Base-by-base conservation (phyloP, 768 basidiomycete genomes). In the Pisolithus sp. region DNA sequence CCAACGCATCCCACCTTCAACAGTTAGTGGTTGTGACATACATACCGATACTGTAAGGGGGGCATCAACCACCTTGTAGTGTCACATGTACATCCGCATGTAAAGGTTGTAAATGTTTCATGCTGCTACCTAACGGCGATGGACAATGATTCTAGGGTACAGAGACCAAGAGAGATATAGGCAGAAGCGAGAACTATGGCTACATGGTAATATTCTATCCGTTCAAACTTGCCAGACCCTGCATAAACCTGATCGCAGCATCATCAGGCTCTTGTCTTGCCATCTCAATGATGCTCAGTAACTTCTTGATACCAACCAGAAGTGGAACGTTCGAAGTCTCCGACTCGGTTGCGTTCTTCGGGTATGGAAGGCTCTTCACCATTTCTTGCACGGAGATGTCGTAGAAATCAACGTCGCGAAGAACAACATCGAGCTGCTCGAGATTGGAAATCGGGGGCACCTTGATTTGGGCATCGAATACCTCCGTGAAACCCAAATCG, bases 271-370 rank as follows among this genome's bases (percentile, higher is more conserved):
- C 95, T 71, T 98, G 96, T 62, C 95, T 78, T 45, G 94, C 90
- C 94, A 96, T 97, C 76, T 99, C 96, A 18, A 94, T 77, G 50
- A 89, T 77, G 53, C 85, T 91, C 64, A 99, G 67, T 66, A 99
- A 62, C 70, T 89, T 93, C 82, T 98, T 98, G 62, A 99, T 83
- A 0, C 96, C 96, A 44, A 98, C 86, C 56, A 85, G 81, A 58
- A 93, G 58, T 44, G 72, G 76, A 13, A 76, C 61, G 10, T 70
- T 65, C 41, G 76, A 65, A 30, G 75, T 74, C 49, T 73, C 71
- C n/a, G 76, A 74, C 7, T 66, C 68, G 23, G 50, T 49, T 10
- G 76, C 80, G 3, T 52, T 57, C 46, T 53, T 57, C n/a, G 65
- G 64, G 54, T 94, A 83, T 10, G 76, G 70, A 38, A 97, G 72